phyloP scores from a whole-genome alignment of 306 rosid genomes.

The Rosa persica region DNA sequence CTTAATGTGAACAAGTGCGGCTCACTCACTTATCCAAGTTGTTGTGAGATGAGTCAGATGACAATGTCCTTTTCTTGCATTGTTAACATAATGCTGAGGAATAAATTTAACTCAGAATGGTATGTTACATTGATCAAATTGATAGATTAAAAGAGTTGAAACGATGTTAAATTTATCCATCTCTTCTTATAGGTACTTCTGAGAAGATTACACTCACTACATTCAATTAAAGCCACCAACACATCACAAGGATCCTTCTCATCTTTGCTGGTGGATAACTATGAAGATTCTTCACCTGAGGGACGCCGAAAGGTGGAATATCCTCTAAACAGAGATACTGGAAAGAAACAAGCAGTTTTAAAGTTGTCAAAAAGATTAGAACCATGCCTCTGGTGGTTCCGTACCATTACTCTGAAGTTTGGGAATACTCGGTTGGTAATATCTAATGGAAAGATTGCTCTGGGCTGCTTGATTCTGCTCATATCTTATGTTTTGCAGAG shows the following conservation, averaged over 20 bases:
- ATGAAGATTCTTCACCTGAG: slow-evolving; percentile 30
- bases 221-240: slow-evolving; percentile 47
- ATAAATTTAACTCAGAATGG: background rate
- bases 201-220: slow-evolving; percentile 60
- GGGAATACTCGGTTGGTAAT: slow-evolving; percentile 50
- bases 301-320: slow-evolving; percentile 28
- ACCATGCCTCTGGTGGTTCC: slow-evolving; percentile 69
- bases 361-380: slow-evolving; percentile 52
- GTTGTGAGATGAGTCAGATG: background rate
- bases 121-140: background rate
- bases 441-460: slow-evolving; percentile 58
- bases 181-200: slow-evolving; percentile 47
- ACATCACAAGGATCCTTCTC: slow-evolving; percentile 37
- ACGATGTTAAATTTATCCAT: background rate
- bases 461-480: slow-evolving; percentile 59
- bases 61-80: background rate
- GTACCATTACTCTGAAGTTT: slow-evolving; percentile 58
- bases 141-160: background rate
- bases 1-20: background rate
- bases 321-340: slow-evolving; percentile 25
- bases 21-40: background rate
- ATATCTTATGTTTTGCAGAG: slow-evolving; percentile 49
- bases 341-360: slow-evolving; percentile 39
- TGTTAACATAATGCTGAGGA: background rate
- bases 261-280: slow-evolving; percentile 28